A percentile compares a stretch with the other conserved stretches of the same genome.
Evolutionary conservation across 2,329 filamentous ascomycete genomes (phyloP).

Genomic region (Apiospora kogelbergensis): DNA sequence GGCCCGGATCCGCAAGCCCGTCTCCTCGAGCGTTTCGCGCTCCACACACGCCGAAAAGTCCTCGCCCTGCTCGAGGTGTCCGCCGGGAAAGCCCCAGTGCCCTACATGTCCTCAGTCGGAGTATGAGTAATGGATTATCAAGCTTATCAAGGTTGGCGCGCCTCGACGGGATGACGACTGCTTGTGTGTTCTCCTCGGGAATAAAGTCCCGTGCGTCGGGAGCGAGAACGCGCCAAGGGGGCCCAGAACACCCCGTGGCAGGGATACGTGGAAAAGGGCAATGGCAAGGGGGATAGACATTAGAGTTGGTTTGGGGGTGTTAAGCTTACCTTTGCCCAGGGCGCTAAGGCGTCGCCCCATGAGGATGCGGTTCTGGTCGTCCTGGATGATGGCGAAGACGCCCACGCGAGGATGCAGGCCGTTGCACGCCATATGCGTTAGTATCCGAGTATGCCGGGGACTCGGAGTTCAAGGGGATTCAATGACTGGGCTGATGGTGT

Average conservation of each 20-base stretch:
- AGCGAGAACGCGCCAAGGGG: neutral
- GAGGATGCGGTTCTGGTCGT: neutral
- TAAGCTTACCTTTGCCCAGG: constrained; percentile 6
- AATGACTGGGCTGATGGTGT: too few species aligned
- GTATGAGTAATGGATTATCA: too few species aligned
- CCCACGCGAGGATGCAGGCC: constrained; percentile 8
- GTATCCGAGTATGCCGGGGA: neutral
- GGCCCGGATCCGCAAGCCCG: constrained; percentile 14
- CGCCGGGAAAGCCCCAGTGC: constrained; percentile 16
- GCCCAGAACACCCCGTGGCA: too few species aligned
- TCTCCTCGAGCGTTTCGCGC: constrained; percentile 20
- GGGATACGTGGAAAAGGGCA: too few species aligned
- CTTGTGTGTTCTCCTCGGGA: neutral
- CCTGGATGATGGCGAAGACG: constrained; percentile 8
- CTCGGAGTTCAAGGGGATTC: too few species aligned
- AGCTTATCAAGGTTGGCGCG: too few species aligned
- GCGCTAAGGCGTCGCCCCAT: constrained; percentile 5
- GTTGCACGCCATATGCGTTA: neutral
- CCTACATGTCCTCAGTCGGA: too few species aligned
- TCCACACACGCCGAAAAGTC: constrained; percentile 16
- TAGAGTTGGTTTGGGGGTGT: neutral
- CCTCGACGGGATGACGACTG: neutral
- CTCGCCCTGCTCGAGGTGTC: constrained; percentile 19
- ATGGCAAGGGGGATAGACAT: neutral
- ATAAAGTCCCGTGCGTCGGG: neutral